These are phyloP conservation scores for Candida alai DNA, from an alignment of 805 yeast genomes.

Conservation along the genomic window DNA sequence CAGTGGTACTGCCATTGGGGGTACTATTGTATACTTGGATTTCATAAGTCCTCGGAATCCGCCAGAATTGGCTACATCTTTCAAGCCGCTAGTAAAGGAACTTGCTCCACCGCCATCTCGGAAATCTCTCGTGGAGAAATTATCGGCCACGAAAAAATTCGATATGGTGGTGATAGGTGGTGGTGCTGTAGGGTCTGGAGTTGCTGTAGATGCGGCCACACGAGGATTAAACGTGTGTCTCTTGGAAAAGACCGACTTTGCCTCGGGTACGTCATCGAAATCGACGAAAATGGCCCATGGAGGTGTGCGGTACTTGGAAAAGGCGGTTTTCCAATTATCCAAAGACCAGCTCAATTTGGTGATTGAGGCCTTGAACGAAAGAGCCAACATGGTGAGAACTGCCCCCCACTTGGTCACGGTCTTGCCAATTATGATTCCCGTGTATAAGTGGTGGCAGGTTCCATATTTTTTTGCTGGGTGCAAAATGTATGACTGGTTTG, in stretches of 20 bases:
- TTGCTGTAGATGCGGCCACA: conserved; percentile 86
- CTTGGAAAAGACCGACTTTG: conserved; percentile 85
- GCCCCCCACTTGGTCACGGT: conserved; percentile 89
- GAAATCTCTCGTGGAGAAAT: conserved; percentile 45
- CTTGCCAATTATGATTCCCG: conserved; percentile 93
- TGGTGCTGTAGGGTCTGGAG: conserved; percentile 94
- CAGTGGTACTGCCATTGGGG: conserved; percentile 32
- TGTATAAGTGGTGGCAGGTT: conserved; percentile 91
- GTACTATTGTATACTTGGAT: conserved; percentile 37
- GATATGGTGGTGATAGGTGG: conserved; percentile 92
- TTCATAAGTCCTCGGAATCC: conserved; percentile 34
- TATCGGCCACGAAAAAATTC: conserved; percentile 46
- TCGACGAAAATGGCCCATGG: conserved; percentile 97
- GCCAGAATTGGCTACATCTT: conserved; percentile 23
- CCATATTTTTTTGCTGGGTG: conserved; percentile 93
- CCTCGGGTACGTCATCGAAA: conserved; percentile 88
- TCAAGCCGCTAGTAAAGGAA: conserved; percentile 42
- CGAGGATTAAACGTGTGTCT: conserved; percentile 88
- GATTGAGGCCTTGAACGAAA: conserved; percentile 28
- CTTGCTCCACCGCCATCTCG: conserved; percentile 55
- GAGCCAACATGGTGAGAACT: conserved; percentile 73
- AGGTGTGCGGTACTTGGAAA: conserved; percentile 92
- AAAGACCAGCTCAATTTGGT: conserved; percentile 62
- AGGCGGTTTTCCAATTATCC: conserved; percentile 88
- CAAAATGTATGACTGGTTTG: conserved; percentile 87